Base-by-base conservation (phyloP, 371 early-diverging fungal genomes). In the Syncephalis plumigaleata region DNA sequence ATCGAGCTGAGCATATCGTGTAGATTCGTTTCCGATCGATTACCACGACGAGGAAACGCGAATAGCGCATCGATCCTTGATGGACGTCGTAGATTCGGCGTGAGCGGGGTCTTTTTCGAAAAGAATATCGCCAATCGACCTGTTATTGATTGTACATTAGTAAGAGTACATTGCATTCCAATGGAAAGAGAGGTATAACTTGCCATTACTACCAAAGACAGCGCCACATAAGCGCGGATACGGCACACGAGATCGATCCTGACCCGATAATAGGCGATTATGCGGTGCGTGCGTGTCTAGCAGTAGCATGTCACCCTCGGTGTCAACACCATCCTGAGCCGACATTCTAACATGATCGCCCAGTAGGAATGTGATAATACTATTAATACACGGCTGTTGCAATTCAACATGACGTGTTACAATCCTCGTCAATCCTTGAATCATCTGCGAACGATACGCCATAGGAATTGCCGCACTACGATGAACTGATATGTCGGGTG, bases 181-280 rank as follows among this genome's bases (percentile, higher is more conserved):
- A 9, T 1, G 17, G 47, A 9, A 31, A 2, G 15, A 31, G 22
- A 5, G 8, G n/a, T 2, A 36, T 20, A 16, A 38, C 49, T 48
- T 59, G 69, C 83, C 87, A 44, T 62, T 73, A 11, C 77, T 78
- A 5, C 84, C 82, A 57, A 95, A 95, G 1, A 81, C 70, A 9
- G 83, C 92, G 31, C 91, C 89, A 55, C 91, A 92, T 4, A 95
- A 71, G 7, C 87, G 64, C 13, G 96, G 93, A 53, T 86, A 95
- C 2, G 91, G 92, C 3, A 87, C 79, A 21, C 74, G 31, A 31
- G 31, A 31, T 31, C 31, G 31, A 31, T 31, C 31, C 11, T 31
- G 77, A 7, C 31, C 31, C 11, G 31, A 31, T 31, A 31, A 31
- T 31, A 31, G 31, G 7, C 31, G 31, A 31, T 11, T 31, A 11